Conservation (phyloP, 768 basidiomycete genomes). For the Panaeolus papilionaceus region DNA sequence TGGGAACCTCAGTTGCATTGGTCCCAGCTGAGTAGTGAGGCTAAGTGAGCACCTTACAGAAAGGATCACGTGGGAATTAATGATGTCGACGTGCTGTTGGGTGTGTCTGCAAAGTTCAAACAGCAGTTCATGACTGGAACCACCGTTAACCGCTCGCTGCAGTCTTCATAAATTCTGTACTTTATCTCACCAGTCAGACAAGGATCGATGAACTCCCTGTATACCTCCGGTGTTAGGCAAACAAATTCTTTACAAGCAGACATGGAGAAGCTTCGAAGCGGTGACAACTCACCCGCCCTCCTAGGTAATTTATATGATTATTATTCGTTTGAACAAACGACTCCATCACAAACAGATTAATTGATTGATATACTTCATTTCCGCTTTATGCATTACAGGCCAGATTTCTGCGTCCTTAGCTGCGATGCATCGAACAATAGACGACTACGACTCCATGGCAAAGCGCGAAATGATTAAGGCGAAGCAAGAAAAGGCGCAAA, state of each 20-base stretch:
- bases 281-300: constrained; percentile 81
- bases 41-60: no score
- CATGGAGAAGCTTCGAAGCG: constrained; percentile 80
- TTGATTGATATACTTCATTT: constrained; percentile 26
- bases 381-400: constrained; percentile 58
- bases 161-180: neutral
- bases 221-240: constrained; percentile 92
- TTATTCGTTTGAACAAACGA: neutral
- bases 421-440: constrained; percentile 92
- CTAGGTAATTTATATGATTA: constrained; percentile 62
- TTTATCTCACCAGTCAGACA: neutral
- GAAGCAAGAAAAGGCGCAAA: constrained; percentile 95
- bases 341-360: constrained; percentile 22
- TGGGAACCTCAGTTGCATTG: no score
- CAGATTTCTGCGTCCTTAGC: constrained; percentile 98
- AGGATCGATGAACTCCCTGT: constrained; percentile 86
- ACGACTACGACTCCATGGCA: constrained; percentile 97
- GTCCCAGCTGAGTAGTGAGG: no score
- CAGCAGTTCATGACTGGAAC: neutral
- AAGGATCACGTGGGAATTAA: constrained; percentile 1
- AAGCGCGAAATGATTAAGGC: constrained; percentile 95
- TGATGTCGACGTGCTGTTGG: no score
- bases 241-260: constrained; percentile 89
- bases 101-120: neutral
- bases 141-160: neutral